Evolutionary conservation across 352 stramenopile genomes (phyloP).

Genomic region (Elongisporangium anandrum): DNA sequence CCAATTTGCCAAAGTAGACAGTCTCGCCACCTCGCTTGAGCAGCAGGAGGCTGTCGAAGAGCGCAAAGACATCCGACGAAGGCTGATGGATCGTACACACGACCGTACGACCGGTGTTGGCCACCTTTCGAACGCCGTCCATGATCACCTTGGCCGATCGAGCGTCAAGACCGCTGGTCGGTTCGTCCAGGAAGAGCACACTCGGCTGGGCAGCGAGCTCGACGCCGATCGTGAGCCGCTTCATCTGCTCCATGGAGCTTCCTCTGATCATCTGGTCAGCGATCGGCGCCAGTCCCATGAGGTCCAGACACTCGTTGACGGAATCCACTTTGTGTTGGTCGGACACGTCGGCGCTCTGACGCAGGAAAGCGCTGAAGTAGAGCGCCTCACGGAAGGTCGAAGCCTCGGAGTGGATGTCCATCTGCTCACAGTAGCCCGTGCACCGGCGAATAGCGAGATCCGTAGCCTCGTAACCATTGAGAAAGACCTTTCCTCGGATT

Average conservation of each 20-base stretch:
- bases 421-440: not conserved
- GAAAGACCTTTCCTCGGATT: not conserved
- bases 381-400: not conserved
- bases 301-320: not conserved
- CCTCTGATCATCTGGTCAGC: not conserved
- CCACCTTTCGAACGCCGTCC: not conserved
- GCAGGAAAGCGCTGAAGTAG: not conserved
- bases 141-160: not conserved
- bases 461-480: not conserved
- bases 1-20: not conserved
- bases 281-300: not conserved
- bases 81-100: not conserved
- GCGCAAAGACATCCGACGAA: conserved; percentile 19
- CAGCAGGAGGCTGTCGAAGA: conserved; percentile 62
- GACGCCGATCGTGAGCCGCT: not conserved
- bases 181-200: not conserved
- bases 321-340: conserved; percentile 1
- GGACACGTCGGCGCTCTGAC: conserved; percentile 8
- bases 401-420: not conserved
- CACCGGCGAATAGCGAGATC: not conserved
- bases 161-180: not conserved
- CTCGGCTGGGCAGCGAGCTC: not conserved
- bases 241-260: not conserved
- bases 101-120: not conserved
- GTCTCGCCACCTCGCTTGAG: conserved; percentile 4